Evolutionary conservation across 768 basidiomycete species (phyloP).

Genomic region (Solioccasus polychromus): DNA sequence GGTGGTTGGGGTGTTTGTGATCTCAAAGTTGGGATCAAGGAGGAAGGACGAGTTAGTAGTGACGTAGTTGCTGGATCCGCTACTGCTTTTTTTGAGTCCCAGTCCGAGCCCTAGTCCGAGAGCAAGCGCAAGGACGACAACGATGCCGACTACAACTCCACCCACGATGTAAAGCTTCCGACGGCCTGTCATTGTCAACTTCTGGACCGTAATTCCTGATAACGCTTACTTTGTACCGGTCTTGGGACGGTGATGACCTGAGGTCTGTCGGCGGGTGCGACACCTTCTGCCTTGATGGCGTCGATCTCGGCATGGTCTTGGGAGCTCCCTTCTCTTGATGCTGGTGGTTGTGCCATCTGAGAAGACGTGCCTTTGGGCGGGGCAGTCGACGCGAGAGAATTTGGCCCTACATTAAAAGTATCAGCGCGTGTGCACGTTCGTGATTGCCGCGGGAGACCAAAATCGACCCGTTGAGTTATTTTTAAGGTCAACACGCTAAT

Average conservation of each 20-base stretch:
- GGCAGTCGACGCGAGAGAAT: not conserved
- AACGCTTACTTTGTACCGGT: constrained; percentile 7
- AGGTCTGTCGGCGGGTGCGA: not conserved
- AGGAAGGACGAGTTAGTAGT: constrained; percentile 29
- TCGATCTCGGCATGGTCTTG: not conserved
- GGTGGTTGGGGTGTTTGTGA: constrained; percentile 33
- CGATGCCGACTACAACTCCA: constrained; percentile 8
- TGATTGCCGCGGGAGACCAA: not conserved
- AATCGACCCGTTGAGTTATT: not conserved
- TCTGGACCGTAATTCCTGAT: not conserved
- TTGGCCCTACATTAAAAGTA: constrained; percentile 3
- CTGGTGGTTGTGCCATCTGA: constrained; percentile 7
- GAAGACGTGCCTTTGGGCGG: not conserved
- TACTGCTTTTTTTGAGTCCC: constrained; percentile 21
- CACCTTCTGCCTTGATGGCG: not conserved
- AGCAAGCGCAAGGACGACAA: constrained; percentile 19
- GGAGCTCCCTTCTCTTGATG: constrained; percentile 2
- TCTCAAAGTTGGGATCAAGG: constrained; percentile 26
- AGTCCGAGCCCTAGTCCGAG: constrained; percentile 31
- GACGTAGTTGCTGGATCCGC: constrained; percentile 13
- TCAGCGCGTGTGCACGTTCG: constrained; percentile 13
- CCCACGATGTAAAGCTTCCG: constrained; percentile 19
- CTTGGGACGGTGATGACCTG: not conserved
- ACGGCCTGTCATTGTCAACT: constrained; percentile 13
- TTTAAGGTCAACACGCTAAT: too few relatives aligned